These are phyloP conservation scores for Serpula lacrymans DNA, from an alignment of 768 basidiomycete species.

Conservation along the genomic window DNA sequence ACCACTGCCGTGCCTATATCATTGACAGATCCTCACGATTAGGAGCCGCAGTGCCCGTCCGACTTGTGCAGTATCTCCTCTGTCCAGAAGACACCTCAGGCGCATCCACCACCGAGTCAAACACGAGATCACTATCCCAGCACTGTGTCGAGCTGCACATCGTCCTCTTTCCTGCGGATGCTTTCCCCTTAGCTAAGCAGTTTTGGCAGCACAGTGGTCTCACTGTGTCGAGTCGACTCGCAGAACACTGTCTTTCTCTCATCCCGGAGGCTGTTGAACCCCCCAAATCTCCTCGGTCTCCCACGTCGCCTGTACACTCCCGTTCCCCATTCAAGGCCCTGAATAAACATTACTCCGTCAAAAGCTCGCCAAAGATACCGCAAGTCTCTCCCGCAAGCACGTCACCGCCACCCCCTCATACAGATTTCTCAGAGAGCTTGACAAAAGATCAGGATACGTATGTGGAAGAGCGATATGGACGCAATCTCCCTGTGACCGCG, in stretches of 20 bases:
- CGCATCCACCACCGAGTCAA: constrained; percentile 19
- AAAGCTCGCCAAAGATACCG: constrained; percentile 10
- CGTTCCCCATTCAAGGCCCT: constrained; percentile 40
- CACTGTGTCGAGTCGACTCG: constrained; percentile 85
- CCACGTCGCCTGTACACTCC: constrained; percentile 12
- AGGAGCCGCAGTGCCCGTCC: constrained; percentile 37
- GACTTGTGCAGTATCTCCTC: constrained; percentile 70
- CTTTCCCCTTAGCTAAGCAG: constrained; percentile 69
- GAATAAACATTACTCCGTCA: constrained; percentile 57
- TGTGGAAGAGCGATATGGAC: constrained; percentile 92
- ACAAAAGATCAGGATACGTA: constrained; percentile 66
- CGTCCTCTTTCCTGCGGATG: constrained; percentile 65
- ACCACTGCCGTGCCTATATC: constrained; percentile 74
- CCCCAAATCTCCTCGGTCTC: constrained; percentile 24
- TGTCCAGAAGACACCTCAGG: constrained; percentile 50
- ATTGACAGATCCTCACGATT: constrained; percentile 42
- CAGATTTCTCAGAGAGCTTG: constrained; percentile 52
- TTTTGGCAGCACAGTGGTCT: constrained; percentile 97
- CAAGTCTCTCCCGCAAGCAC: constrained; percentile 6
- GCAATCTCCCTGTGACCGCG: constrained; percentile 74
- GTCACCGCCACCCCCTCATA: too few species aligned
- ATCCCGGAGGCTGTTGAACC: constrained; percentile 45
- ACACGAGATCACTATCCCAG: too few species aligned
- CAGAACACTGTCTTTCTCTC: constrained; percentile 76
- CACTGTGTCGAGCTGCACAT: constrained; percentile 70